Evolutionary conservation across 2,329 filamentous ascomycete species (phyloP).

Genomic region (Colletotrichum paranaense): DNA sequence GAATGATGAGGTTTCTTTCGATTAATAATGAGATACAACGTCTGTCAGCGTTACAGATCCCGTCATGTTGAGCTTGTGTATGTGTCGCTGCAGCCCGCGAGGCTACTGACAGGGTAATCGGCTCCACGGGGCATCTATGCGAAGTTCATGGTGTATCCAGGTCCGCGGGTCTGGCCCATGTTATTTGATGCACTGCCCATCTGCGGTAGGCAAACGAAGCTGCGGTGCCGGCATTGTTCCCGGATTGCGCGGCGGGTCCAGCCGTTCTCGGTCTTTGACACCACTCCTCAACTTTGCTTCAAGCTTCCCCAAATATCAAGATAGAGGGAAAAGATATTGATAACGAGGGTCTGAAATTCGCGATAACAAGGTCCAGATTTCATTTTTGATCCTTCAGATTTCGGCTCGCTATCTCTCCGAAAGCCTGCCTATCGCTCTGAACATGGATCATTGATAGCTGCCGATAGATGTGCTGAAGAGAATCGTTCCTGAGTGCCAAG

Average conservation of each 20-base stretch:
- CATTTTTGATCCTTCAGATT: neutral
- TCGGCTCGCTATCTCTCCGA: neutral
- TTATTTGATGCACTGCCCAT: neutral
- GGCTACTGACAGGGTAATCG: neutral
- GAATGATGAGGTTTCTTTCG: neutral
- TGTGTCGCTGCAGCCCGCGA: neutral
- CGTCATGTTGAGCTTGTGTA: no score
- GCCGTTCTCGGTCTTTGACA: neutral
- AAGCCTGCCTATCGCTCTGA: neutral
- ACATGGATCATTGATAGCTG: neutral
- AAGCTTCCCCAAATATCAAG: neutral
- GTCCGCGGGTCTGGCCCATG: neutral
- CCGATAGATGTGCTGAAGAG: neutral
- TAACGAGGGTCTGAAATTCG: neutral
- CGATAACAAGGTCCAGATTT: neutral
- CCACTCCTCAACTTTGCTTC: neutral
- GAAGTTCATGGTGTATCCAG: neutral
- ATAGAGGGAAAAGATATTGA: neutral
- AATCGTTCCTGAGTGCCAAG: neutral
- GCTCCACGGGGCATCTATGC: no score
- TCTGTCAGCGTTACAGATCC: no score
- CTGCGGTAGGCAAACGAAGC: neutral
- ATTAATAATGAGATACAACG: neutral
- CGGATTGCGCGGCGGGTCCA: neutral
- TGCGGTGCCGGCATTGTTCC: neutral